Evolutionary conservation across 2,329 filamentous ascomycete genomes (phyloP).

Genomic region (Corynespora cassiicola): DNA sequence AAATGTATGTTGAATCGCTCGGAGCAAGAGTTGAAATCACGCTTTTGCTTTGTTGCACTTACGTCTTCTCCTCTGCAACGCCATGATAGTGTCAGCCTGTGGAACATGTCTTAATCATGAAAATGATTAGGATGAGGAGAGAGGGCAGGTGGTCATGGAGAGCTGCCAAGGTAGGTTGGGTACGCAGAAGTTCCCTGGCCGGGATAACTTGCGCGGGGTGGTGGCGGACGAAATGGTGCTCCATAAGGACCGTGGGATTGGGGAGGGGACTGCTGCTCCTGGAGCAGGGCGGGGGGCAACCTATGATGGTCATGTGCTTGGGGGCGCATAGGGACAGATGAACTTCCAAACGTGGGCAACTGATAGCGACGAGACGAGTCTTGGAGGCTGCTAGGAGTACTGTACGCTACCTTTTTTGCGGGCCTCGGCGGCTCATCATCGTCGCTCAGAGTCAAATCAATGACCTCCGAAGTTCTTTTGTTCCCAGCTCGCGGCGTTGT

Average conservation of each 20-base stretch:
- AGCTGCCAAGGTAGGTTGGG: conserved; percentile 32
- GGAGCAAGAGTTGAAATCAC: too few species aligned
- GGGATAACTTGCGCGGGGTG: conserved; percentile 20
- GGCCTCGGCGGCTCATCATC: conserved; percentile 52
- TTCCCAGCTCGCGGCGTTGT: conserved; percentile 43
- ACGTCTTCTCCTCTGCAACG: conserved; percentile 23
- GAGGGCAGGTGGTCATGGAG: conserved; percentile 25
- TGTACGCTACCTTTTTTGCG: conserved; percentile 50
- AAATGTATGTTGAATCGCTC: too few species aligned
- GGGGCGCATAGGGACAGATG: conserved; percentile 25
- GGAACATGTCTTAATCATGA: conserved; percentile 18
- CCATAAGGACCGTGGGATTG: conserved; percentile 22
- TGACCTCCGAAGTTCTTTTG: conserved; percentile 55
- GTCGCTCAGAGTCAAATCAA: conserved; percentile 57
- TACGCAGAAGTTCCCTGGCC: conserved; percentile 33
- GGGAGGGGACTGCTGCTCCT: conserved; percentile 31
- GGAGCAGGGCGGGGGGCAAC: conserved; percentile 19
- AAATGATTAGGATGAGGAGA: conserved; percentile 20
- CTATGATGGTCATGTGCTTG: conserved; percentile 18
- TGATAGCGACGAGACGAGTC: conserved; percentile 39
- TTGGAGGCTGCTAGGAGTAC: conserved; percentile 43
- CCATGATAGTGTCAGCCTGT: conserved; percentile 27
- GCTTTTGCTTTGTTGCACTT: too few species aligned
- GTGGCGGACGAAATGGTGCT: conserved; percentile 26
- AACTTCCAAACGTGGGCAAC: conserved; percentile 23